Evolutionary conservation across 2,329 filamentous ascomycete genomes (phyloP).

Genomic region (Cercospora sojina): DNA sequence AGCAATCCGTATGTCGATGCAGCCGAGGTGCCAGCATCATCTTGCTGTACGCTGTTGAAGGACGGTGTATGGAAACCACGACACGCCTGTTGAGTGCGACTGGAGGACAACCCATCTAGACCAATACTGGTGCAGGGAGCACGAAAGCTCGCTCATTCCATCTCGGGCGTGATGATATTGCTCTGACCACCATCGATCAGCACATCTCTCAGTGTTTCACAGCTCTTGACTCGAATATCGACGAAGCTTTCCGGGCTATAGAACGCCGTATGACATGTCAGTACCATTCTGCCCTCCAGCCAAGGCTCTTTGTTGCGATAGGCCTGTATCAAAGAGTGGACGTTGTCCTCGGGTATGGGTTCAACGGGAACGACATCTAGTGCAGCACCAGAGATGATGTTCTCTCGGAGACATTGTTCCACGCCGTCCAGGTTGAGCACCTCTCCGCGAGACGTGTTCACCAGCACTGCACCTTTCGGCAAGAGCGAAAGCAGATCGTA

Average conservation of each 20-base stretch:
- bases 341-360: conserved; percentile 34
- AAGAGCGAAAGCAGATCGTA: conserved; percentile 35
- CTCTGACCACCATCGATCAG: conserved; percentile 30
- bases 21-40: no score
- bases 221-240: conserved; percentile 33
- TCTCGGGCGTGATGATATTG: conserved; percentile 32
- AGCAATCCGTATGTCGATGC: no score
- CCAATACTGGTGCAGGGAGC: not conserved
- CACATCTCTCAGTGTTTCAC: conserved; percentile 32
- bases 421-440: conserved; percentile 36
- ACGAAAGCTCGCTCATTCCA: conserved; percentile 22
- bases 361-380: conserved; percentile 39
- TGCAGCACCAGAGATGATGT: conserved; percentile 34
- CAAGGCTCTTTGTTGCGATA: conserved; percentile 42
- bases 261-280: conserved; percentile 36
- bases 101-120: no score
- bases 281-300: conserved; percentile 43
- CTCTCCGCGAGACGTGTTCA: conserved; percentile 38
- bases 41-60: no score
- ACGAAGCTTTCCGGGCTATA: conserved; percentile 34
- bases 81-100: no score
- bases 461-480: conserved; percentile 32
- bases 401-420: conserved; percentile 31
- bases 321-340: conserved; percentile 34
- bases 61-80: no score